Percentiles rank a stretch among this genome's conserved stretches.
Evolutionary conservation across 2,329 filamentous ascomycete species (phyloP).

Genomic region (Colletotrichum sp.): DNA sequence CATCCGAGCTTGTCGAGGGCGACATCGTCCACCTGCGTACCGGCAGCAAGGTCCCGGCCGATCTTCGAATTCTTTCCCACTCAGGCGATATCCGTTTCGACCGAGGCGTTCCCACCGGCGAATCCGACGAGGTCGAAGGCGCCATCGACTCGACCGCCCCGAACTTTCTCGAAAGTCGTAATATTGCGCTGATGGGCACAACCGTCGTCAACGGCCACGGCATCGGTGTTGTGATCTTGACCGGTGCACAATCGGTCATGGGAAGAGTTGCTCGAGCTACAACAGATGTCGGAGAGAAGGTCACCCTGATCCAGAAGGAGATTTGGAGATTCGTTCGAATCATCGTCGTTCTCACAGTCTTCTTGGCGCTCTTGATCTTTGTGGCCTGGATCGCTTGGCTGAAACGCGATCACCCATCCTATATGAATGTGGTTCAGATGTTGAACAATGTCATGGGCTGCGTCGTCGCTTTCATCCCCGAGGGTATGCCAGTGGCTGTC

Average conservation of each 20-base stretch:
- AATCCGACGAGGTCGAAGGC: not conserved
- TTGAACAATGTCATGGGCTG: not conserved
- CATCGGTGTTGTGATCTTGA: not conserved
- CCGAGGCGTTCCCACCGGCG: not conserved
- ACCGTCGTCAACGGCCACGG: not conserved
- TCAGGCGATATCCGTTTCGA: not conserved
- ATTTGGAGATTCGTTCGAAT: not conserved
- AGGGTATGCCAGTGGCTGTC: slow-evolving; percentile 44
- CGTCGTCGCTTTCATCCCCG: slow-evolving; percentile 19
- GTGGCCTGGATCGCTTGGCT: slow-evolving; percentile 41
- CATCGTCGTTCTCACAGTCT: not conserved
- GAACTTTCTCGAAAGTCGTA: not conserved
- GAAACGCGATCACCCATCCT: slow-evolving; percentile 34
- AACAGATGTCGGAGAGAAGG: not conserved
- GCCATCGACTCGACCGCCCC: not conserved
- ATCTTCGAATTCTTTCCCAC: not conserved
- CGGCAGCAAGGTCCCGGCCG: slow-evolving; percentile 21
- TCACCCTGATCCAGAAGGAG: not conserved
- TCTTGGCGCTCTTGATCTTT: slow-evolving; percentile 17
- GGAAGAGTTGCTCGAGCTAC: not conserved
- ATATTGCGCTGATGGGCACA: not conserved
- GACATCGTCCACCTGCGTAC: slow-evolving; percentile 12
- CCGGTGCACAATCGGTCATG: not conserved
- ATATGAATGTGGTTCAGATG: not conserved
- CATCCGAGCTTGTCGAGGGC: not conserved